These are phyloP conservation scores for Skeletonema menzelii DNA, from an alignment of 108 stramenopile species.

Conservation along the genomic window DNA sequence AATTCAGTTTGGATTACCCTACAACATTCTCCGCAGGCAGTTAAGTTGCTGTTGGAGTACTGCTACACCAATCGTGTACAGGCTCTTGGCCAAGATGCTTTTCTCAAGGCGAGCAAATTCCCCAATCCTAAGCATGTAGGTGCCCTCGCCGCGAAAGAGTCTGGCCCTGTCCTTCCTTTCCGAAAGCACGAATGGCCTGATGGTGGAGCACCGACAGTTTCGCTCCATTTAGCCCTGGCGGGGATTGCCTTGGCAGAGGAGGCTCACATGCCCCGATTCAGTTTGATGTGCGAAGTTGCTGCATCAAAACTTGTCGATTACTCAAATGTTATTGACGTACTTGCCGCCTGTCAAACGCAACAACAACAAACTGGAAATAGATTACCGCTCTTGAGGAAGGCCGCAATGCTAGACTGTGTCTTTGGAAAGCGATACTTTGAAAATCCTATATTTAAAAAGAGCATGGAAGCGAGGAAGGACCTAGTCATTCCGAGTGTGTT, in stretches of 20 bases:
- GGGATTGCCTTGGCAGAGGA: conserved; percentile 79
- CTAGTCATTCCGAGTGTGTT: conserved; percentile 66
- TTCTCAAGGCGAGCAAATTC: conserved; percentile 46
- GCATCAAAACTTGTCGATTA: conserved; percentile 62
- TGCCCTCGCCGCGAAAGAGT: conserved; percentile 2
- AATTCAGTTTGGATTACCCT: conserved; percentile 25
- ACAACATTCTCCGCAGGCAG: conserved; percentile 83
- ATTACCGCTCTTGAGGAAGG: conserved; percentile 66
- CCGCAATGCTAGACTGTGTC: conserved; percentile 66
- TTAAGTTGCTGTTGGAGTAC: conserved; percentile 85
- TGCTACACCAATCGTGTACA: conserved; percentile 85
- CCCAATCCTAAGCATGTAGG: conserved; percentile 12
- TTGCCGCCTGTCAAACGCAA: conserved; percentile 60
- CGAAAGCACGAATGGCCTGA: conserved; percentile 62
- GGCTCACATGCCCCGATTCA: conserved; percentile 70
- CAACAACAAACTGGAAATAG: conserved; percentile 62
- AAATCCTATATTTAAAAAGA: conserved; percentile 50
- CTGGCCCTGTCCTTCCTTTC: conserved; percentile 44
- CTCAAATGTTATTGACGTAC: conserved; percentile 67
- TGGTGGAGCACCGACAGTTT: conserved; percentile 55
- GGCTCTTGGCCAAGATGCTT: conserved; percentile 71
- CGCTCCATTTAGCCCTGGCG: conserved; percentile 69
- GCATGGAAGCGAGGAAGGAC: conserved; percentile 46
- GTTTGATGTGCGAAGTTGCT: conserved; percentile 87
- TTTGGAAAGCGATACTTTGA: conserved; percentile 46